Evolutionary conservation across 768 basidiomycete genomes (phyloP).

Genomic region (Suillus hirtellus): DNA sequence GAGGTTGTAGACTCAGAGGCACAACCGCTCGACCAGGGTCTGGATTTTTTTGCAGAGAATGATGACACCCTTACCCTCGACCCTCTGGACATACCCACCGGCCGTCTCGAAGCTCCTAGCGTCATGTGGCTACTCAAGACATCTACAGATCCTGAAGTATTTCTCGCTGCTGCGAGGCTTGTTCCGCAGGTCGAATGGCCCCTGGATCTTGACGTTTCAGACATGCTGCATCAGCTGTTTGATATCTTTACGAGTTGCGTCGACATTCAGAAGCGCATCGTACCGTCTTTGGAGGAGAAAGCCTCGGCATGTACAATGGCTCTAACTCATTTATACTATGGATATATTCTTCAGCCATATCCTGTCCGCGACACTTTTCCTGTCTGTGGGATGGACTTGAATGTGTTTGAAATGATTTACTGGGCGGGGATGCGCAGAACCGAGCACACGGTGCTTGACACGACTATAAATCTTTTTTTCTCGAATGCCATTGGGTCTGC

Average conservation of each 20-base stretch:
- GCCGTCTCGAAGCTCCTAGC: background rate
- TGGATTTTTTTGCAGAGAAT: background rate
- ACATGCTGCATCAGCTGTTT: background rate
- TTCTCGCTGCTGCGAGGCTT: background rate
- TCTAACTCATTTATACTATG: background rate
- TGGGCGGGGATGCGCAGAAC: no score
- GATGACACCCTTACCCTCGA: background rate
- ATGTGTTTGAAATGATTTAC: no score
- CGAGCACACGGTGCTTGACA: no score
- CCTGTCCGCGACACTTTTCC: background rate
- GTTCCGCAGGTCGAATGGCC: background rate
- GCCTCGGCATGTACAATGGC: background rate
- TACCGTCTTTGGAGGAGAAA: background rate
- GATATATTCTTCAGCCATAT: background rate
- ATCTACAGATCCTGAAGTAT: background rate
- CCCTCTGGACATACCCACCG: background rate
- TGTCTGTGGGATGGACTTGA: no score
- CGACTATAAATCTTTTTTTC: no score
- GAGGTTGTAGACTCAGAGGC: background rate
- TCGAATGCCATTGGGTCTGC: no score
- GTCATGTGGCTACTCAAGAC: constrained; percentile 8
- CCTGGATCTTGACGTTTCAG: background rate
- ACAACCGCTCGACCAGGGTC: background rate
- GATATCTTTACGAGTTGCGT: background rate
- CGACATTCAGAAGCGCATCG: background rate